These are phyloP conservation scores for Botrytis fragariae DNA, from an alignment of 2,329 filamentous ascomycete species.

Conservation along the genomic window DNA sequence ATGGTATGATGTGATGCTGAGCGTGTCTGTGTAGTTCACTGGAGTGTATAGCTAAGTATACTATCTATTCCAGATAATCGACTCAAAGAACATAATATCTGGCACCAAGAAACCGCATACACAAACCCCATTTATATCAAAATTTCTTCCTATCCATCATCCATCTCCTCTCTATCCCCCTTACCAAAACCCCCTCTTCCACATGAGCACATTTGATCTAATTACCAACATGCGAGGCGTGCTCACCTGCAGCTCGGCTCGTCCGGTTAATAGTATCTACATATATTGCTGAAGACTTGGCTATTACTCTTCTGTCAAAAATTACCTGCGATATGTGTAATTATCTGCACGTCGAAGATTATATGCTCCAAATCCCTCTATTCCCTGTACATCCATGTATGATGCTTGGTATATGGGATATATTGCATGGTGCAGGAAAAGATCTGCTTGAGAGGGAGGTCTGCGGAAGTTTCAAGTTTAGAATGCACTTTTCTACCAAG, in stretches of 20 bases:
- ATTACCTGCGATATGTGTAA: too few species aligned
- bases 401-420: too few species aligned
- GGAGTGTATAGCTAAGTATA: neutral
- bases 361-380: neutral
- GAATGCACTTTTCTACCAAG: neutral
- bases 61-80: neutral
- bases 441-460: neutral
- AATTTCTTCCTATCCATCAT: neutral
- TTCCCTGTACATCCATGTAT: neutral
- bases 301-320: neutral
- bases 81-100: neutral
- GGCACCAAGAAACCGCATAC: neutral
- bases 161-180: neutral
- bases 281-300: neutral
- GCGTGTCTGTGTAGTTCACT: neutral
- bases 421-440: too few species aligned
- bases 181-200: neutral
- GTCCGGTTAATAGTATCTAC: neutral
- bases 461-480: neutral
- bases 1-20: neutral
- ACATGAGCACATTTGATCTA: neutral
- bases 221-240: neutral
- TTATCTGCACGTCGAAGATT: neutral
- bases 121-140: neutral
- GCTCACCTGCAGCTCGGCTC: neutral